These are phyloP conservation scores for Stachybotrys echinatus DNA, from an alignment of 2,329 filamentous ascomycete genomes.

Conservation along the genomic window DNA sequence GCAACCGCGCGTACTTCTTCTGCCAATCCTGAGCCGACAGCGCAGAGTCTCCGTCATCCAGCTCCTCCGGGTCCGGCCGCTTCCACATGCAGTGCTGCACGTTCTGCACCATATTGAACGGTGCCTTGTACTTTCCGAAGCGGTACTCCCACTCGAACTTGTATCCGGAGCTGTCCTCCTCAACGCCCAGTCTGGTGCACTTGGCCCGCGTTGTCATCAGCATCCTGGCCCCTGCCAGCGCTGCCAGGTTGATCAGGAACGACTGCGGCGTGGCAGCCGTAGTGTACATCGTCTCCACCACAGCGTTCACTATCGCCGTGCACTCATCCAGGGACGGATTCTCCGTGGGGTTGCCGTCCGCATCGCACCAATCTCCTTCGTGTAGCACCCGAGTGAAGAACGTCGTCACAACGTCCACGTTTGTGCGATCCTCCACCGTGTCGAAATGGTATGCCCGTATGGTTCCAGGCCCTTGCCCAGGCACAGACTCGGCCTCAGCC, in stretches of 20 bases:
- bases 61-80: constrained; percentile 18
- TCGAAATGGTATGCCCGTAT: constrained; percentile 28
- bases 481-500: neutral
- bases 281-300: constrained; percentile 47
- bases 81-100: constrained; percentile 39
- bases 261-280: constrained; percentile 46
- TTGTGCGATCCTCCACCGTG: constrained; percentile 40
- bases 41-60: constrained; percentile 10
- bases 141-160: constrained; percentile 49
- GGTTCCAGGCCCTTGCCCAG: constrained; percentile 5
- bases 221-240: constrained; percentile 47
- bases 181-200: constrained; percentile 37
- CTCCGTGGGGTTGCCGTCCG: constrained; percentile 34
- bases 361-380: constrained; percentile 46
- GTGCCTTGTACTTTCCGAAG: constrained; percentile 46
- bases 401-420: constrained; percentile 51
- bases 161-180: constrained; percentile 39
- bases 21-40: constrained; percentile 41
- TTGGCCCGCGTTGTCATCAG: constrained; percentile 38
- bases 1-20: constrained; percentile 49
- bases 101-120: constrained; percentile 46
- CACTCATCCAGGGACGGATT: constrained; percentile 47
- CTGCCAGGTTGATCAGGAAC: constrained; percentile 55
- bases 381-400: constrained; percentile 48
- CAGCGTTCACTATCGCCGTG: constrained; percentile 44